Evolutionary conservation across 202 grass and related monocot species (phyloP), one percentile per base, ranked within the genome.

Genomic region (Zizania palustris): DNA sequence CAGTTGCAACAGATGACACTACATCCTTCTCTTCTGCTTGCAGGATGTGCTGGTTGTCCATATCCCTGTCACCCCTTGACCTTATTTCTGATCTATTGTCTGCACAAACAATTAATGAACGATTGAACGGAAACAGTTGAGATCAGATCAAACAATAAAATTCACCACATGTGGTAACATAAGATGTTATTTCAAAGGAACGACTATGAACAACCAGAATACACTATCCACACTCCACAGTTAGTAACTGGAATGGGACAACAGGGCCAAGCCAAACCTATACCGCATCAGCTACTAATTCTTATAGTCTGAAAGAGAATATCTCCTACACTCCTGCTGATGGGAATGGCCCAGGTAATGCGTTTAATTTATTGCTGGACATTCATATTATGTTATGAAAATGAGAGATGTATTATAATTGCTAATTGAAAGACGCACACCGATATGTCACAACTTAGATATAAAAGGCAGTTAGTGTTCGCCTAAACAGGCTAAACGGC

Each of bases 1-100:
- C 85, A 39, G 88, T 93, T 19, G 90, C 88, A 74, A 93, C 85
- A 75, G 90, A 97, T 53, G 90, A 97, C 37, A 93, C 84, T 2
- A 97, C 83, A 33, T 93, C 90, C 74, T 97, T 97, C 83, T 93
- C 93, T 89, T 97, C 93, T 64, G 83, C 68, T 76, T 93, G 90
- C 82, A 89, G 66, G 28, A 83, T 70, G 63, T 85, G 90, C 41
- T 93, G 72, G 76, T 85, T 86, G 74, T 90, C 83, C 45, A 91
- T 84, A 72, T 97, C 90, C 79, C 74, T 86, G 20, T 73, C 80
- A 80, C 75, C 73, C 74, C 69, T 82, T 39, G 83, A 85, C 84
- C 85, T 89, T 63, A 80, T 65, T 49, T 89, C 83, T 71, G 74
- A 79, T 79, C 77, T 88, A 73, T 60, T 90, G 19, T 82, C 88